These are phyloP conservation scores for Saccharomycopsis sp. DNA, from an alignment of 805 yeast genomes.

Conservation along the genomic window DNA sequence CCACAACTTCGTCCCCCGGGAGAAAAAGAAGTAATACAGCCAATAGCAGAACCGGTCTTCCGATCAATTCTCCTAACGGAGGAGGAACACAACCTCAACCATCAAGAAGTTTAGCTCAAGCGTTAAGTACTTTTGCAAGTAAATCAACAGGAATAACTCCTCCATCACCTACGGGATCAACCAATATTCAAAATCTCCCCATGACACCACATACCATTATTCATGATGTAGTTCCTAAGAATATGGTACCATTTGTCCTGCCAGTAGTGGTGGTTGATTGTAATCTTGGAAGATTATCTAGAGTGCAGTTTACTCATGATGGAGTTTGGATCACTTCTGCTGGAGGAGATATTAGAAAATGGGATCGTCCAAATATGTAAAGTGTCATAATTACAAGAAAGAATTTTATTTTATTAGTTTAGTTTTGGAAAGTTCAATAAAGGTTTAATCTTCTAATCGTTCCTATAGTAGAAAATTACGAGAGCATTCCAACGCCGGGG, in stretches of 20 bases:
- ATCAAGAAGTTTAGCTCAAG: slow-evolving; percentile 16
- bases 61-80: too few relatives aligned
- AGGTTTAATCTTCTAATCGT: too few relatives aligned
- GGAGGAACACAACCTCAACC: slow-evolving; percentile 3
- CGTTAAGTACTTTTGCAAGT: slow-evolving; percentile 8
- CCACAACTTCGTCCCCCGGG: too few relatives aligned
- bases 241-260: slow-evolving; percentile 23
- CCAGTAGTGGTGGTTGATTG: slow-evolving; percentile 27
- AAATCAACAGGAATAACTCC: background rate
- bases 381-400: too few relatives aligned
- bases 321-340: slow-evolving; percentile 29
- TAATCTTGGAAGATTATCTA: slow-evolving; percentile 26
- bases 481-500: too few relatives aligned
- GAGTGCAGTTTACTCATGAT: slow-evolving; percentile 24
- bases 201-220: slow-evolving; percentile 13
- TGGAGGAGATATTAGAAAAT: slow-evolving; percentile 30
- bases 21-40: slow-evolving; percentile 19
- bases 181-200: too few relatives aligned
- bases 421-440: too few relatives aligned
- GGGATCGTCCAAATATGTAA: slow-evolving; percentile 30
- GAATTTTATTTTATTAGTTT: too few relatives aligned
- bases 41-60: slow-evolving; percentile 18
- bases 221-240: slow-evolving; percentile 22
- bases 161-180: background rate
- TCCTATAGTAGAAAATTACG: too few relatives aligned